Evolutionary conservation across 1,284 basidiomycete genomes (phyloP).

Genomic region (Exsudoporus floridanus): DNA sequence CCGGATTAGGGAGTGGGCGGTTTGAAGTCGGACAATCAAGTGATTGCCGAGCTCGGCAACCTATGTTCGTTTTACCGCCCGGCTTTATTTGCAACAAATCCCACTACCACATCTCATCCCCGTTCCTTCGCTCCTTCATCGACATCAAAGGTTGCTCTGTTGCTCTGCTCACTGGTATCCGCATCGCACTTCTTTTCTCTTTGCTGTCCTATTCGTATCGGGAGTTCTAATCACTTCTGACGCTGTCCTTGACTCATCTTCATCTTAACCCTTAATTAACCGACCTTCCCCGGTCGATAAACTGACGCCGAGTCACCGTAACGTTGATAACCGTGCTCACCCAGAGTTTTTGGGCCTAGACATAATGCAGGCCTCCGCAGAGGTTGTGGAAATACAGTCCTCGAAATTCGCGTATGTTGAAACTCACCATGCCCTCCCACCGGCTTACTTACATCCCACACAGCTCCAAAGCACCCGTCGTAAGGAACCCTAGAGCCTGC

Average conservation of each 20-base stretch:
- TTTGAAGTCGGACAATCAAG: conserved; percentile 37
- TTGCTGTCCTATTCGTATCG: background rate
- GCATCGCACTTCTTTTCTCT: conserved; percentile 2
- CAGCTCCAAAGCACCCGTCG: conserved; percentile 55
- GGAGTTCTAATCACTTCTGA: conserved; percentile 4
- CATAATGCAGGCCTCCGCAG: conserved; percentile 33
- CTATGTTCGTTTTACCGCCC: conserved; percentile 38
- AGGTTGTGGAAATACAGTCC: conserved; percentile 32
- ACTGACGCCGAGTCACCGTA: conserved; percentile 42
- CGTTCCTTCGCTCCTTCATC: conserved; percentile 33
- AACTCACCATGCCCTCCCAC: conserved; percentile 8
- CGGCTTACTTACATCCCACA: conserved; percentile 6
- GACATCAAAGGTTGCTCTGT: conserved; percentile 27
- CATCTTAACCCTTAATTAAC: conserved; percentile 41
- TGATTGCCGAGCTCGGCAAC: conserved; percentile 41
- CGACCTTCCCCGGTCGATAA: conserved; percentile 42
- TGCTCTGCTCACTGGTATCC: conserved; percentile 9
- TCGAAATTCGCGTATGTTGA: conserved; percentile 31
- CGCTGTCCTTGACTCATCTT: conserved; percentile 19
- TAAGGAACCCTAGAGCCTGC: conserved; percentile 74
- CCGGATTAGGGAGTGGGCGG: conserved; percentile 35
- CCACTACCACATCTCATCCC: conserved; percentile 36
- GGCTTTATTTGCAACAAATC: conserved; percentile 43
- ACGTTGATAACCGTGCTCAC: conserved; percentile 38
- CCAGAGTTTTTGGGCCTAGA: conserved; percentile 12